A percentile compares a stretch with the other conserved stretches of the same genome.
Evolutionary conservation across 495 filamentous ascomycete genomes (phyloP).

Genomic region (Aspergillus wentii): DNA sequence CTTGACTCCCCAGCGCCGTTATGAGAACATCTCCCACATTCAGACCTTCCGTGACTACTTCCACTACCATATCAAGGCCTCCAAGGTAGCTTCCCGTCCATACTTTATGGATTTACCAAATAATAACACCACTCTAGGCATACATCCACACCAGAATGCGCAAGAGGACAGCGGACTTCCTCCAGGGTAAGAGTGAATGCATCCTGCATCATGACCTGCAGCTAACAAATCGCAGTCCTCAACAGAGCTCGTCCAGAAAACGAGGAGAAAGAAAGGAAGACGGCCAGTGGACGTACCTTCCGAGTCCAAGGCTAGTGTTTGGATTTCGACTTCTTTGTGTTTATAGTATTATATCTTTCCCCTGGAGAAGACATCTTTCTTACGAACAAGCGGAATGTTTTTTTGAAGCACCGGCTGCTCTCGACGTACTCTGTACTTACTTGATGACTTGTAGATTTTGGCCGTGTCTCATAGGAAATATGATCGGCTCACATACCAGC

Average conservation of each 20-base stretch:
- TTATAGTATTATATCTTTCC: too few species aligned
- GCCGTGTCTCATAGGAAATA: too few species aligned
- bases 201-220: too few species aligned
- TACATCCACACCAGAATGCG: conserved; percentile 99
- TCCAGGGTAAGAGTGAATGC: conserved; percentile 75
- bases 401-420: too few species aligned
- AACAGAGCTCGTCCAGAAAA: conserved; percentile 88
- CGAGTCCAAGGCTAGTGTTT: conserved; percentile 58
- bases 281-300: conserved; percentile 93
- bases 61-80: conserved; percentile 99
- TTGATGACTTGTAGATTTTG: too few species aligned
- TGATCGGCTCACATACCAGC: too few species aligned
- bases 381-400: too few species aligned
- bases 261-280: conserved; percentile 98
- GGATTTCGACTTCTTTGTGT: too few species aligned
- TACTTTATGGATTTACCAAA: conserved; percentile 1
- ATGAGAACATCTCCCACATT: conserved; percentile 95
- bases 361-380: too few species aligned
- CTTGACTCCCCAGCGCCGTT: conserved; percentile 80
- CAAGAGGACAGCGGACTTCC: conserved; percentile 92
- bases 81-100: conserved; percentile 55
- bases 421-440: too few species aligned
- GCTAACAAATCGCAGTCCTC: conserved; percentile 56
- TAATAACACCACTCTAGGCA: conserved; percentile 47
- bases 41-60: conserved; percentile 99